Base-by-base conservation (phyloP, 2,329 filamentous ascomycete species). In the Ceratocystis alfenasii region DNA sequence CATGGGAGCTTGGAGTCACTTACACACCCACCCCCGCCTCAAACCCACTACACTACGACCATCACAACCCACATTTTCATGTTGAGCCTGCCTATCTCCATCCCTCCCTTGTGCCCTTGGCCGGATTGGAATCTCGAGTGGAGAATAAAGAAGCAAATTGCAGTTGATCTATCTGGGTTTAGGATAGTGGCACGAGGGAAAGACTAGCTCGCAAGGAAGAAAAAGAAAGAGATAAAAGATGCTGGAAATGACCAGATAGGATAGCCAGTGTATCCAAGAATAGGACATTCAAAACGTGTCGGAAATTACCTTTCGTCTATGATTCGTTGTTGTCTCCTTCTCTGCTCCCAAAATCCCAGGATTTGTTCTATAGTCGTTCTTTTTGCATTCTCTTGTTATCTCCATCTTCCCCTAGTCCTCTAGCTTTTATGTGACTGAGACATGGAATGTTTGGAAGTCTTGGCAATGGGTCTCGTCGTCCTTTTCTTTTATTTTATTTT, bases 371-470 rank as follows among this genome's bases (percentile, higher is more conserved):
- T 28, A 33, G 33, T 59, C 55, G 55, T 59, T 59, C 55, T 59
- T 59, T 59, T 59, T 15, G 8, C 55, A 59, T 59, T 59, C 55
- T 59, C 15, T 59, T 59, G 55, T 59, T 59, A 17, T 59, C 55
- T 59, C 55, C 28, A 17, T 59, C 5, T 6, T n/a, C 15, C 28
- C 28, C 55, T 59, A 33, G 55, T 17, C 28, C 55, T 41, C 36
- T 41, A 41, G 36, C 12, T 12, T 59, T 30, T 15, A 53, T 59
- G 28, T 59, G 55, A 33, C 55, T 59, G 55, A 59, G 55, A 59
- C 55, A 59, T n/a, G 7, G 55, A 59, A 59, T 33, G 55, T 59
- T 59, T 59, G 55, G 25, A 59, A 59, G 55, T 59, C 55, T 59
- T 59, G 55, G 55, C 55, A 59, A 33, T 7, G 7, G 46, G 25